A percentile compares a stretch with the other conserved stretches of the same genome.
These are phyloP conservation scores for Dionaea muscipula DNA, from an alignment of 179 eudicot species.

Conservation along the genomic window DNA sequence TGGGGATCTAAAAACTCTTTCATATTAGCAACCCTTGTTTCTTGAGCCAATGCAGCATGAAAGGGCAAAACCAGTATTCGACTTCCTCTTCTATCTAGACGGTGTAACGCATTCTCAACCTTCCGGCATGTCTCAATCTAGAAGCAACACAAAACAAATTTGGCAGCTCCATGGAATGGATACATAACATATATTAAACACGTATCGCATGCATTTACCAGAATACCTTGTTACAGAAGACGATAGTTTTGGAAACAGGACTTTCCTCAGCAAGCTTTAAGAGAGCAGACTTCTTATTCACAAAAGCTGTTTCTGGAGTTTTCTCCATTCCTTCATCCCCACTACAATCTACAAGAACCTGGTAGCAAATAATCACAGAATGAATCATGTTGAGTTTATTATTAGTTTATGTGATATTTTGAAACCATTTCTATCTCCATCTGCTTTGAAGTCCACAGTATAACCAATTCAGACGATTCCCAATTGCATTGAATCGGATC, in stretches of 20 bases:
- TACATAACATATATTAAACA: not conserved
- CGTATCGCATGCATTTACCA: not conserved
- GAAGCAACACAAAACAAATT: slow-evolving; percentile 6
- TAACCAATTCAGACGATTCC: too few species aligned
- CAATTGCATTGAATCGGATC: too few species aligned
- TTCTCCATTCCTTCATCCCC: slow-evolving; percentile 65
- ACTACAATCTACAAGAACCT: slow-evolving; percentile 94
- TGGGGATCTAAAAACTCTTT: slow-evolving; percentile 51
- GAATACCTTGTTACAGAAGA: slow-evolving; percentile 87
- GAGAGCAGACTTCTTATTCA: slow-evolving; percentile 74
- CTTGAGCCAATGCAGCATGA: slow-evolving; percentile 86
- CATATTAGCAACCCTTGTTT: slow-evolving; percentile 59
- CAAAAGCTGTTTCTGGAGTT: slow-evolving; percentile 80
- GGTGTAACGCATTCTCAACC: slow-evolving; percentile 75
- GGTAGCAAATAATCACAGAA: slow-evolving; percentile 13
- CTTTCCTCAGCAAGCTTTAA: slow-evolving; percentile 58
- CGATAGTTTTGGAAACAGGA: slow-evolving; percentile 57
- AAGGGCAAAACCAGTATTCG: slow-evolving; percentile 50
- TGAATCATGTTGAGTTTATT: not conserved
- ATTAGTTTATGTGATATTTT: not conserved
- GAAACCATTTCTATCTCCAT: not conserved
- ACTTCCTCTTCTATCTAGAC: slow-evolving; percentile 60
- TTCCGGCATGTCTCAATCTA: slow-evolving; percentile 97
- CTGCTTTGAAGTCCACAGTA: too few species aligned
- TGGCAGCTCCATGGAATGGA: not conserved